These are phyloP conservation scores for Scheffersomyces ergatensis DNA, from an alignment of 805 yeast genomes.

Conservation along the genomic window DNA sequence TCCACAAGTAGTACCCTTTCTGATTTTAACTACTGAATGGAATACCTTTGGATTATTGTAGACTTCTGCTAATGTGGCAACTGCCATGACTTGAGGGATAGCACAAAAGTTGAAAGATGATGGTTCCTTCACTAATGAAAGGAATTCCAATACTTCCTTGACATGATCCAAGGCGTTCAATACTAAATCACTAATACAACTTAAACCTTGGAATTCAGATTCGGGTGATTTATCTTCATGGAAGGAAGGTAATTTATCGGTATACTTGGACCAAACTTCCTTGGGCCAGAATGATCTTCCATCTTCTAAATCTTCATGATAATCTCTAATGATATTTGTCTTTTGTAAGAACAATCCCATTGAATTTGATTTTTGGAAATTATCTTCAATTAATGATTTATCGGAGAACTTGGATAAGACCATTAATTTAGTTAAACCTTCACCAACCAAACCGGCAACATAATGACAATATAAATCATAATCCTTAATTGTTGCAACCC, in stretches of 20 bases:
- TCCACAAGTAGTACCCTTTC: conserved; percentile 83
- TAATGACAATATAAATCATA: conserved; percentile 92
- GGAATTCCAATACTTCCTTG: conserved; percentile 69
- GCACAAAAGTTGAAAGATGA: conserved; percentile 89
- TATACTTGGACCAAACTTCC: conserved; percentile 86
- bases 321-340: conserved; percentile 94
- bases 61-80: conserved; percentile 85
- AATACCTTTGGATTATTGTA: conserved; percentile 78
- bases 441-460: conserved; percentile 98
- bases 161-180: conserved; percentile 77
- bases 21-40: conserved; percentile 73
- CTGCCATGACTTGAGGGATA: conserved; percentile 98
- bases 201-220: conserved; percentile 57
- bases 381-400: conserved; percentile 42
- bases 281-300: conserved; percentile 96
- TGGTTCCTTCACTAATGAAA: conserved; percentile 75
- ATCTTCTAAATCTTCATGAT: conserved; percentile 85
- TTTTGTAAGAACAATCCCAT: conserved; percentile 97
- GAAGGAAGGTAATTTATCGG: conserved; percentile 62
- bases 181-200: conserved; percentile 80
- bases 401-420: conserved; percentile 73
- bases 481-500: conserved; percentile 74
- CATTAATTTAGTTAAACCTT: conserved; percentile 83
- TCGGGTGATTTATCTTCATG: conserved; percentile 24
- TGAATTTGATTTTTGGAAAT: conserved; percentile 63